A percentile compares a stretch with the other conserved stretches of the same genome.
Evolutionary conservation across 2,329 filamentous ascomycete genomes (phyloP).

Genomic region (Claviceps arundinis): DNA sequence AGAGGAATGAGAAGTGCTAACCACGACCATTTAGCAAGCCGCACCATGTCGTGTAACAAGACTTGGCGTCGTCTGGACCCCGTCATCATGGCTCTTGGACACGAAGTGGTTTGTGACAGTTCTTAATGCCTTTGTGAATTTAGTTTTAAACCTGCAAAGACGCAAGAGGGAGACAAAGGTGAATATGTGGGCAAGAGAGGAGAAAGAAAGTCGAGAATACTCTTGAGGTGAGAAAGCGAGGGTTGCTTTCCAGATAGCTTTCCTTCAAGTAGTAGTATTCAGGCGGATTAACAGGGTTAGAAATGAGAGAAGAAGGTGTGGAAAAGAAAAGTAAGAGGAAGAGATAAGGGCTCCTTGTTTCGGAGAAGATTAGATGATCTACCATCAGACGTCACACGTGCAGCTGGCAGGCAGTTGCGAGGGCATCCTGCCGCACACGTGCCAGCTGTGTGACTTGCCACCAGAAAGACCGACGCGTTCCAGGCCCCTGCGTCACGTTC

Average conservation of each 20-base stretch:
- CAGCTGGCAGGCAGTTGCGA: conserved; percentile 5
- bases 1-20: conserved; percentile 3
- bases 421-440: conserved; percentile 2
- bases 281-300: background rate
- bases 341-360: background rate
- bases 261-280: background rate
- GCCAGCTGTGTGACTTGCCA: conserved; percentile 3
- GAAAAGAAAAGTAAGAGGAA: conserved; percentile 2
- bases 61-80: background rate
- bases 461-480: background rate
- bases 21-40: conserved; percentile 4
- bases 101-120: conserved; percentile 3
- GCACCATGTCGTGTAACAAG: conserved; percentile 1
- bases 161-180: background rate
- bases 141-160: background rate
- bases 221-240: background rate
- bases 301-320: conserved; percentile 1
- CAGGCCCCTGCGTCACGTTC: background rate
- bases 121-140: background rate
- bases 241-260: background rate
- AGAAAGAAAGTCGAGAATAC: background rate
- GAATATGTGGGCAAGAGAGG: background rate
- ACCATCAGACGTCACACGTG: background rate
- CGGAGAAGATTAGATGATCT: conserved; percentile 1
- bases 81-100: conserved; percentile 5